Evolutionary conservation across 2,329 filamentous ascomycete genomes (phyloP).

Genomic region (Calonectria pseudoreteaudii): DNA sequence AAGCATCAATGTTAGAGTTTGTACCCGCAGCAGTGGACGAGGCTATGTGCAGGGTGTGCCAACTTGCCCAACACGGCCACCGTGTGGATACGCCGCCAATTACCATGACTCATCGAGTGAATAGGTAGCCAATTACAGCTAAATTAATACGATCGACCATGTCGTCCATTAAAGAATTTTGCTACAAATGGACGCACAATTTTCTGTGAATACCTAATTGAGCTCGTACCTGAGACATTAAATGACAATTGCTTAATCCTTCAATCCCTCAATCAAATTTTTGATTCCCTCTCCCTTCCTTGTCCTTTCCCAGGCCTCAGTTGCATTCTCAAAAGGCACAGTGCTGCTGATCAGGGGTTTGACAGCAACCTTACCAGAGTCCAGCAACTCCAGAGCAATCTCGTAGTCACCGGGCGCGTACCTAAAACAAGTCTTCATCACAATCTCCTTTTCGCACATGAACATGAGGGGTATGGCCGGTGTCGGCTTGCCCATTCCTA

Average conservation of each 20-base stretch:
- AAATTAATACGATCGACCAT: no score
- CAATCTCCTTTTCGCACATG: constrained; percentile 2
- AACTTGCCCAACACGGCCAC: no score
- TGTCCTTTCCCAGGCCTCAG: neutral
- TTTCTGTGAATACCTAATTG: no score
- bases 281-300: neutral
- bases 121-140: no score
- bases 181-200: no score
- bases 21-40: no score
- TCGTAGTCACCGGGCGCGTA: neutral
- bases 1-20: no score
- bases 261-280: neutral
- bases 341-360: constrained; percentile 1
- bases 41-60: no score
- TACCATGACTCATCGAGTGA: no score
- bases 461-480: neutral
- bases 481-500: constrained; percentile 57
- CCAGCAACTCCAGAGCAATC: neutral
- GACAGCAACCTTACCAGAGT: neutral
- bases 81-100: no score
- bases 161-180: no score
- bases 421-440: neutral
- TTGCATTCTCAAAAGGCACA: neutral
- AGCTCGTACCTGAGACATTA: neutral
- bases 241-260: neutral